Evolutionary conservation across 2,329 filamentous ascomycete genomes (phyloP), one percentile per base, ranked within the genome.

Genomic region (Torrubiella hemipterigena): DNA sequence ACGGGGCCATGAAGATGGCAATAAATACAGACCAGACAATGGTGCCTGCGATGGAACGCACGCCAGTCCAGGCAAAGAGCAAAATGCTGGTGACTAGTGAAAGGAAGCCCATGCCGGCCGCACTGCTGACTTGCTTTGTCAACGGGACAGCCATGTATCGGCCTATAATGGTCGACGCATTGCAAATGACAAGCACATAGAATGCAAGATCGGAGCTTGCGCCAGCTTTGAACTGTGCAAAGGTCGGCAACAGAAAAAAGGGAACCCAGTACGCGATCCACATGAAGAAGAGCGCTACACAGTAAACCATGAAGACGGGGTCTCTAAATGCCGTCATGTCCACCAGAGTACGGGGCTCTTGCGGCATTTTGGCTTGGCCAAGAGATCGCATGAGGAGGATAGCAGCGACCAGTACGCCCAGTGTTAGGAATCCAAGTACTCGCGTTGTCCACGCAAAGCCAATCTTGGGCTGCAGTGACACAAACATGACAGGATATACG

Each of bases 401-500:
- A 6, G 22, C 22, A 24, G 11, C 19, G 17, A 43, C 36, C 29
- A 54, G 47, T 18, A 58, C 42, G 20, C 13, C 29, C 3, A 76
- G 39, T 27, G 68, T 67, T 32, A 77, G 56, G 37, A 77, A 70
- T 0, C 62, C 71, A 24, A 73, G 53, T 1, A 65, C 58, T 1
- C 73, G 59, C 15, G 72, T 59, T 0, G 73, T 73, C 69, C 71
- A 76, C 0, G 61, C 58, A 43, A 75, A 77, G 2, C 73, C 73
- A 4, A 75, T 49, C 14, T 11, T 14, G 10, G 22, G 22, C n/a
- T 53, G 55, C 0, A 69, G 68, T 3, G 73, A 51, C 4, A 76
- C 46, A 4, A 64, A 53, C 6, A 65, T 52, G 2, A 66, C 59
- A 0, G 73, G 73, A 43, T 72, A 78, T 5, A 77, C 56, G n/a